Evolutionary conservation across 2,329 filamentous ascomycete genomes (phyloP).

Genomic region (Mycosphaerella sp.): DNA sequence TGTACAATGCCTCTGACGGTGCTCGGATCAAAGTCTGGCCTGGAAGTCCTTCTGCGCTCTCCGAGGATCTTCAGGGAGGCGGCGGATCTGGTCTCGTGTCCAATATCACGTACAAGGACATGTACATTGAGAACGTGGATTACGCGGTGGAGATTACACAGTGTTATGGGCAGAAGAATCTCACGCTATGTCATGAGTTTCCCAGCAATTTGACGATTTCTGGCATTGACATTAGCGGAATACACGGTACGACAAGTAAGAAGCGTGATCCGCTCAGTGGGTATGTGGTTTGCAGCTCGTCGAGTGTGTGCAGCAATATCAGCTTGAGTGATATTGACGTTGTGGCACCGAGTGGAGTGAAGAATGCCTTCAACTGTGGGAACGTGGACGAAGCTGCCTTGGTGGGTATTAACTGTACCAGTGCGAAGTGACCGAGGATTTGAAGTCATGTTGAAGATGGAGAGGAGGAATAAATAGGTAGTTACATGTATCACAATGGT

Average conservation of each 20-base stretch:
- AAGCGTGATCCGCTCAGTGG: constrained; percentile 40
- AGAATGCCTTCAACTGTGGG: constrained; percentile 29
- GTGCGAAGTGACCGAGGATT: neutral
- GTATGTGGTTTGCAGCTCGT: constrained; percentile 41
- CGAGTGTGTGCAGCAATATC: constrained; percentile 47
- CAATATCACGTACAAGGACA: constrained; percentile 61
- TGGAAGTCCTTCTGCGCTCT: constrained; percentile 48
- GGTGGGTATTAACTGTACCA: constrained; percentile 30
- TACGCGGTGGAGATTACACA: constrained; percentile 60
- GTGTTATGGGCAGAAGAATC: constrained; percentile 58
- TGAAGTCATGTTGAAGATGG: too few relatives aligned
- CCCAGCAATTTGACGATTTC: constrained; percentile 52
- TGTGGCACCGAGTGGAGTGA: constrained; percentile 22
- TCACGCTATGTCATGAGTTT: constrained; percentile 54
- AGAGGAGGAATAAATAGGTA: too few relatives aligned
- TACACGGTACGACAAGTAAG: constrained; percentile 48
- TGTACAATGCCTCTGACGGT: constrained; percentile 49
- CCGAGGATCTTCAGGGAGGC: constrained; percentile 58
- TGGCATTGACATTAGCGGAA: constrained; percentile 51
- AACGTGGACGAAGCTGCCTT: constrained; percentile 29
- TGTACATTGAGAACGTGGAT: constrained; percentile 56
- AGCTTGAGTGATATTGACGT: constrained; percentile 29
- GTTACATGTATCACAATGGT: too few relatives aligned
- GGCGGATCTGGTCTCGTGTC: constrained; percentile 56
- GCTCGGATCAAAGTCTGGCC: constrained; percentile 72